Percentiles rank a stretch among this genome's conserved stretches.
Evolutionary conservation across 2,329 filamentous ascomycete genomes (phyloP).

Genomic region (Arthrobotrys megalospora): DNA sequence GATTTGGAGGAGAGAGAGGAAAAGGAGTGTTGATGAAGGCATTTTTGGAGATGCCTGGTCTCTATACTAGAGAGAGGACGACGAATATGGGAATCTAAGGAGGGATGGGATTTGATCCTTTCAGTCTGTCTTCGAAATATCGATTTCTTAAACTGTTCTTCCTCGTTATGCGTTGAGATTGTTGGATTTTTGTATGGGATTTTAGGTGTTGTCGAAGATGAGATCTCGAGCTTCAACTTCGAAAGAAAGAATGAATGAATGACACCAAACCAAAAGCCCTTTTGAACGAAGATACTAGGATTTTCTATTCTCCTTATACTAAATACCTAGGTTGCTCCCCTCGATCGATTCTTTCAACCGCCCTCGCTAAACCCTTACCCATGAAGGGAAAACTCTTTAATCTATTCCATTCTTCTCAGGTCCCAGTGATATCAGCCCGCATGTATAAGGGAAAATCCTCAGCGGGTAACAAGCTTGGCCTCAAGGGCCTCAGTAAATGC

Average conservation of each 20-base stretch:
- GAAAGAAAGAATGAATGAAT: conserved; percentile 13
- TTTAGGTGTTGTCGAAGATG: conserved; percentile 23
- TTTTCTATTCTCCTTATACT: conserved; percentile 53
- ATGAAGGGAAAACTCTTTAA: conserved; percentile 26
- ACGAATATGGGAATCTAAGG: neutral
- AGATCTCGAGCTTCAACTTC: conserved; percentile 23
- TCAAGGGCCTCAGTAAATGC: conserved; percentile 16
- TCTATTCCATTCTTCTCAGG: conserved; percentile 48
- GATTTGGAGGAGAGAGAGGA: conserved; percentile 51
- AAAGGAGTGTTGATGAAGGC: conserved; percentile 34
- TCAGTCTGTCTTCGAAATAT: neutral
- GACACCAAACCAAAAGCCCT: conserved; percentile 9
- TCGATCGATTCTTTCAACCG: conserved; percentile 39
- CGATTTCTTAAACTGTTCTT: neutral
- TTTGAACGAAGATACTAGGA: conserved; percentile 11
- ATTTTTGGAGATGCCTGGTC: neutral
- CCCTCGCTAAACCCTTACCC: conserved; percentile 39
- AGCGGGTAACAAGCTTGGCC: conserved; percentile 49
- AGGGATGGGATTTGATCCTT: neutral
- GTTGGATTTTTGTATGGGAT: conserved; percentile 37
- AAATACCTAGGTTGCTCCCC: conserved; percentile 26
- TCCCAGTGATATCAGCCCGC: conserved; percentile 55
- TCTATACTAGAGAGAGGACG: neutral
- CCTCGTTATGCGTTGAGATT: conserved; percentile 37
- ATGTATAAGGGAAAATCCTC: conserved; percentile 30